Conservation (phyloP, 495 filamentous ascomycete species). For the Talaromyces ruber region DNA sequence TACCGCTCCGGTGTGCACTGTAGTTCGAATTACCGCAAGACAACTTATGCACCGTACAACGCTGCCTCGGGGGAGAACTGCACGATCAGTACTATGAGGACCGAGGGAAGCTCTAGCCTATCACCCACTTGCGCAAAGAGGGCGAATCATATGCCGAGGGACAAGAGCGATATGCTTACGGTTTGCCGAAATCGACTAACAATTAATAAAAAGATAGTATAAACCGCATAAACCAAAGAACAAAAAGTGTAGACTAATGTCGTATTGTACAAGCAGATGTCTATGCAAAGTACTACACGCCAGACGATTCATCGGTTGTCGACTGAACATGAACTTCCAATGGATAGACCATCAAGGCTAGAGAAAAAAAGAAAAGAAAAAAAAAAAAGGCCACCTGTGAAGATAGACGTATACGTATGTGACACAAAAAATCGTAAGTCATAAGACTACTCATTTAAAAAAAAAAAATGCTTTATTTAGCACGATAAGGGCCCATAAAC, state of each 20-base stretch:
- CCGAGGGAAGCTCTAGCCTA: conserved; percentile 30
- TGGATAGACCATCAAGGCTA: neutral
- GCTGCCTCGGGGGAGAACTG: conserved; percentile 31
- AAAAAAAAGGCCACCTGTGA: too few species aligned
- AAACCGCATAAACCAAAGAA: neutral
- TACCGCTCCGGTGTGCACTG: conserved; percentile 34
- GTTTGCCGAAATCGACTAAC: conserved; percentile 35
- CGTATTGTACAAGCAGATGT: neutral
- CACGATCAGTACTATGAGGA: conserved; percentile 36
- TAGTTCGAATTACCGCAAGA: conserved; percentile 27
- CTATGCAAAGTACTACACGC: neutral
- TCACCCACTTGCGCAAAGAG: conserved; percentile 32
- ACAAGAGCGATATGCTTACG: conserved; percentile 28
- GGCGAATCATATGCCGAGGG: conserved; percentile 31
- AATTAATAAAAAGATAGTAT: conserved; percentile 16
- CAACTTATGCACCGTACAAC: conserved; percentile 40
- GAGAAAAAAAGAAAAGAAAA: too few species aligned
- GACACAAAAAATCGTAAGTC: neutral
- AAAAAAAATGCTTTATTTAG: neutral
- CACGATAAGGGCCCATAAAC: neutral
- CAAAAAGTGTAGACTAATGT: neutral
- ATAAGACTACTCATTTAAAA: neutral
- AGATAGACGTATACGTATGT: too few species aligned
- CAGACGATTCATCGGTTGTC: neutral
- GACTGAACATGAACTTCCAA: neutral